phyloP scores from a whole-genome alignment of 2,329 filamentous ascomycete species.

The Albifimbria verrucaria region DNA sequence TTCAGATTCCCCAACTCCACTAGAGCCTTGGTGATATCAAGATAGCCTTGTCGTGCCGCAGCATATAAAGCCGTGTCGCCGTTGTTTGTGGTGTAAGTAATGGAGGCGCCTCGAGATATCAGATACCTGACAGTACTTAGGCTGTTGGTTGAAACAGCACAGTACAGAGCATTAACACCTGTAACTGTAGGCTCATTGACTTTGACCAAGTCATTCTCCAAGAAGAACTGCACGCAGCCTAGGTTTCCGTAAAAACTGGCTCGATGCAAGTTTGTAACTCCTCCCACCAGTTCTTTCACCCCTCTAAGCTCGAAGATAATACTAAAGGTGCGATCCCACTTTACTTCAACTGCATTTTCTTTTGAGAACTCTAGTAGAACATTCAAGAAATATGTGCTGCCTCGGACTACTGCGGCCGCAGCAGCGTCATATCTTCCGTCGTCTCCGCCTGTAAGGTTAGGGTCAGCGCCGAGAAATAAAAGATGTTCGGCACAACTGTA shows the following conservation, averaged over 20 bases:
- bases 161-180: not conserved
- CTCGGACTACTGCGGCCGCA: not conserved
- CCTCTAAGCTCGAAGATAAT: no score
- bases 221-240: not conserved
- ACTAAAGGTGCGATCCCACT: not conserved
- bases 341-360: not conserved
- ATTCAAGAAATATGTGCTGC: not conserved
- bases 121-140: not conserved
- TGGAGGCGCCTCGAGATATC: not conserved
- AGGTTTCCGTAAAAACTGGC: not conserved
- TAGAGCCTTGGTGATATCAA: not conserved
- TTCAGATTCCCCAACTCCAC: not conserved
- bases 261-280: not conserved
- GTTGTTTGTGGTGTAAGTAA: not conserved
- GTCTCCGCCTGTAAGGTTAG: not conserved
- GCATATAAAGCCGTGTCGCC: not conserved
- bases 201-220: not conserved
- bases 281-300: not conserved
- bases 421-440: not conserved
- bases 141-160: not conserved
- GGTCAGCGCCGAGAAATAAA: not conserved
- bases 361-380: not conserved
- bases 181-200: not conserved
- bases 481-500: not conserved
- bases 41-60: not conserved